Evolutionary conservation across 2,329 filamentous ascomycete species (phyloP), one percentile per base, ranked within the genome.

Genomic region (Beauveria sp.): DNA sequence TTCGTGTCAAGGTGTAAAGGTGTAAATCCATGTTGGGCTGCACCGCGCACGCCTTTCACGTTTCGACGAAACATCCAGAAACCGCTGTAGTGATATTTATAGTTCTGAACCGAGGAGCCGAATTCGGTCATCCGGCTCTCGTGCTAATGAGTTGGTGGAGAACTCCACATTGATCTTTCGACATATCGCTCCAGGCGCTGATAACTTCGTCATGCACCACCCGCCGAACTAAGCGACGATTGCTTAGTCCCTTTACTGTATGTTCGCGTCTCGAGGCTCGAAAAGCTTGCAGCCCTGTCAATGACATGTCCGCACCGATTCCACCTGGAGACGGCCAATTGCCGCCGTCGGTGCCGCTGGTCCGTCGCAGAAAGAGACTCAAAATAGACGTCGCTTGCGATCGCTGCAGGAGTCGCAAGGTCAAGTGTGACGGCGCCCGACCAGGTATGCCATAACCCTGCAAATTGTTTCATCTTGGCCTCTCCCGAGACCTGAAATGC

Each of bases 311-410:
- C 20, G 48, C 48, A 14, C 20, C n/a, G n/a, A 34, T 46, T 18
- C 40, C 40, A n/a, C 26, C 49, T 7, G 16, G 18, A 38, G 26
- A 46, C 26, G 49, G 49, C n/a, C 57, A 40, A 46, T 34, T 48
- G 40, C 49, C 49, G 38, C 49, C 38, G 16, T 10, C 48, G 2
- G 18, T 45, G 24, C 42, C 28, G 10, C 26, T 18, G 10, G 45
- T 24, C 16, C 61, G 49, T 18, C 64, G 65, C 62, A 65, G 65
- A 40, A 79, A 78, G 63, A 70, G 76, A n/a, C 71, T 76, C 59
- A 79, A 78, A 63, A 76, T 79, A 26, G 70, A 76, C 38, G 69
- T 78, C 10, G 77, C 77, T 3, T 79, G 77, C 62, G 72, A 78
- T 54, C 72, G 71, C 5, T 79, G 77, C 63, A 72, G 77, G 12